Percentiles rank a stretch among this genome's conserved stretches.
phyloP scores from a whole-genome alignment of 352 stramenopile genomes.

The Sclerospora graminicola region DNA sequence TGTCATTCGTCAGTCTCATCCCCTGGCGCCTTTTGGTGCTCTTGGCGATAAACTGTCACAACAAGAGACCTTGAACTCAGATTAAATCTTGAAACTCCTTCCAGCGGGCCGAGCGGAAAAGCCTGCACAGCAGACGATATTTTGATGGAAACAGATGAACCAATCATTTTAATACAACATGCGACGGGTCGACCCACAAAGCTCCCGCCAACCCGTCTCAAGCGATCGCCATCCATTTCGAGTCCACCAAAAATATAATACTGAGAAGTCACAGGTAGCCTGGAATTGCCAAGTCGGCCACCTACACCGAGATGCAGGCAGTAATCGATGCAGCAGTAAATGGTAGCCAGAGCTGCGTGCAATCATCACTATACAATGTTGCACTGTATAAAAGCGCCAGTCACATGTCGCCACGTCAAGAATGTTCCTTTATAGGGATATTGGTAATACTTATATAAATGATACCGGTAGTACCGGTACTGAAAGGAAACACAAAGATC shows the following conservation, averaged over 20 bases:
- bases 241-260: constrained; percentile 17
- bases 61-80: constrained; percentile 12
- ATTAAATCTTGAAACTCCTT: constrained; percentile 14
- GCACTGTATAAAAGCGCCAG: constrained; percentile 18
- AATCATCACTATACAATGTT: neutral
- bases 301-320: constrained; percentile 4
- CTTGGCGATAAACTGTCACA: no score
- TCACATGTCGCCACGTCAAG: constrained; percentile 29
- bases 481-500: no score
- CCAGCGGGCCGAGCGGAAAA: constrained; percentile 7
- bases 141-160: neutral
- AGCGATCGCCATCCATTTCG: constrained; percentile 17
- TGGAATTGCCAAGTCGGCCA: neutral
- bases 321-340: neutral
- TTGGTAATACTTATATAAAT: no score
- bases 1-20: no score
- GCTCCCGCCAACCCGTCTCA: constrained; percentile 7
- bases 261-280: constrained; percentile 2
- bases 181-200: constrained; percentile 4
- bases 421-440: no score
- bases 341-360: neutral
- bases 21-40: no score
- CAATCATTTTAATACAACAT: constrained; percentile 7
- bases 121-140: constrained; percentile 1
- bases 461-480: no score